A percentile compares a stretch with the other conserved stretches of the same genome.
phyloP scores from a whole-genome alignment of 1,139 yeast species.

The Blastobotrys buckinghamii region DNA sequence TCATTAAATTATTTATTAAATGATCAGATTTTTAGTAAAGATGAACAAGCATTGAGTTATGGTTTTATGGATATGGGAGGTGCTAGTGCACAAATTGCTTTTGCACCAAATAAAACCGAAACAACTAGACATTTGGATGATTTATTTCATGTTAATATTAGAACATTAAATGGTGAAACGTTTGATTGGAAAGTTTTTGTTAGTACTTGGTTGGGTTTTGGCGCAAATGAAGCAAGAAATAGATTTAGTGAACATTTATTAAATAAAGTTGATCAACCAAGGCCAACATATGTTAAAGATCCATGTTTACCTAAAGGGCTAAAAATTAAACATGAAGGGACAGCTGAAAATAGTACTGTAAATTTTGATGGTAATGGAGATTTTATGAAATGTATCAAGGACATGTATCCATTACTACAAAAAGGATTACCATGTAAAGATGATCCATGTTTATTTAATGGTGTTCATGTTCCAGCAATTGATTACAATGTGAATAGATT shows the following conservation, averaged over 20 bases:
- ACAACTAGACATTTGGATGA: conserved; percentile 49
- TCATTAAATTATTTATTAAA: conserved; percentile 55
- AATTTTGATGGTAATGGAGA: conserved; percentile 53
- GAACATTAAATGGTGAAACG: conserved; percentile 36
- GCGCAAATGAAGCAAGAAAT: conserved; percentile 65
- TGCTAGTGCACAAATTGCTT: conserved; percentile 74
- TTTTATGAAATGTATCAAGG: conserved; percentile 51
- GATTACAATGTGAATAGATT: conserved; percentile 64
- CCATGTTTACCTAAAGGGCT: conserved; percentile 56
- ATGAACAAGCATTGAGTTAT: conserved; percentile 46
- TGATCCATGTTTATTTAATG: conserved; percentile 39
- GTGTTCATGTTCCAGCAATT: conserved; percentile 52
- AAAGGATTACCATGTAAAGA: conserved; percentile 38
- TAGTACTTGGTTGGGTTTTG: conserved; percentile 72
- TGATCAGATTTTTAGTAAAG: conserved; percentile 10
- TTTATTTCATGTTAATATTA: conserved; percentile 45
- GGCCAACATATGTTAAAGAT: conserved; percentile 34
- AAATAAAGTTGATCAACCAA: conserved; percentile 2
- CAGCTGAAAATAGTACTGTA: conserved; percentile 11
- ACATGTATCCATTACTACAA: conserved; percentile 52
- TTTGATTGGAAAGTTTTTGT: conserved; percentile 53
- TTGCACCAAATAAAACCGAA: conserved; percentile 58
- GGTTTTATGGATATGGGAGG: conserved; percentile 84
- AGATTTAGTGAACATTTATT: conserved; percentile 40
- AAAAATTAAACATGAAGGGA: conserved; percentile 7